These are phyloP conservation scores for Gnomoniopsis smithogilvyi DNA, from an alignment of 2,329 filamentous ascomycete species.

Conservation along the genomic window DNA sequence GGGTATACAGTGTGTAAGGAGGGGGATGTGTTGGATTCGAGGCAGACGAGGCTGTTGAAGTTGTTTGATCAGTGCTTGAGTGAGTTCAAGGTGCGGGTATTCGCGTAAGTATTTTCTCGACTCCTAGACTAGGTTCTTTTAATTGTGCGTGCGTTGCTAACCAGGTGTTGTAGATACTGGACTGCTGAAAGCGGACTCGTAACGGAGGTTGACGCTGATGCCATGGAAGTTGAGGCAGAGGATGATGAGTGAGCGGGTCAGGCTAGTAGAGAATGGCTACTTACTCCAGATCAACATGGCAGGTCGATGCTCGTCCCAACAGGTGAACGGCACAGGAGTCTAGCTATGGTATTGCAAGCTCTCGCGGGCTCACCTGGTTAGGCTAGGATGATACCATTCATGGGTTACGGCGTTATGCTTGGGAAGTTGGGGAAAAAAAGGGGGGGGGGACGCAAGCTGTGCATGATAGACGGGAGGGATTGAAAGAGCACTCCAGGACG, in stretches of 20 bases:
- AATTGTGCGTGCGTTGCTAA: conserved; percentile 15
- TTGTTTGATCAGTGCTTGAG: conserved; percentile 87
- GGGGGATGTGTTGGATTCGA: conserved; percentile 80
- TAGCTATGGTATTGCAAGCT: neutral
- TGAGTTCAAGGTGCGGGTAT: conserved; percentile 80
- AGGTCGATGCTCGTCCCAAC: too few relatives aligned
- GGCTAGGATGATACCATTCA: conserved; percentile 11
- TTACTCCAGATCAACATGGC: too few relatives aligned
- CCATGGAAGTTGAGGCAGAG: conserved; percentile 25
- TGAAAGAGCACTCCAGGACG: neutral
- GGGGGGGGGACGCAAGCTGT: neutral
- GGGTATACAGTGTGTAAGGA: conserved; percentile 80
- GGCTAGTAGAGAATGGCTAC: neutral
- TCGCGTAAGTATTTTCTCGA: conserved; percentile 57
- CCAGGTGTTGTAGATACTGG: conserved; percentile 51
- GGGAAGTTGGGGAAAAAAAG: conserved; percentile 4
- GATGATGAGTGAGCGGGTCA: conserved; percentile 18
- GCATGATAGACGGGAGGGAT: neutral
- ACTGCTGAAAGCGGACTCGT: conserved; percentile 55
- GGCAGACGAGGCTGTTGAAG: conserved; percentile 92
- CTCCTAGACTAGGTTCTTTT: neutral
- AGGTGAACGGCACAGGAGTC: neutral
- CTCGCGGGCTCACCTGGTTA: neutral
- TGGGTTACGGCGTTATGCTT: conserved; percentile 10
- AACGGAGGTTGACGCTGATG: conserved; percentile 45